Evolutionary conservation across 257 asterid species (phyloP), one percentile per base, ranked within the genome.

Genomic region (Thymus mandschuricus): DNA sequence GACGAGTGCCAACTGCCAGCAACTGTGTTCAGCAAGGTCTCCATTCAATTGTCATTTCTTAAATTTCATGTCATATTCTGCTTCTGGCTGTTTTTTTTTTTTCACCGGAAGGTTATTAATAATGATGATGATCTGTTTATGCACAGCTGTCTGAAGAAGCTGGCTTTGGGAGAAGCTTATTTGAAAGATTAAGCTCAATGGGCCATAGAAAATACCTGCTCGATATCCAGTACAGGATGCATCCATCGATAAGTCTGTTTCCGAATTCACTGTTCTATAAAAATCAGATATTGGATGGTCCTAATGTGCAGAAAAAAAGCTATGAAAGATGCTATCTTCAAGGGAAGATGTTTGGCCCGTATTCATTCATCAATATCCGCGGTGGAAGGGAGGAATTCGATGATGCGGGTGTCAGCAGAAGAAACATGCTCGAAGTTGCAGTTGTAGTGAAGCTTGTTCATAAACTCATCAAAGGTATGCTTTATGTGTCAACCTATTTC

Each of bases 341-440:
- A 8, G 93, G 86, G 50, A 73, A 41, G 29, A 85, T 81, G 79
- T 89, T 80, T 69, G 91, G 96, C 56, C 88, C 93, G 1, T 89
- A 86, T 75, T 85, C 91, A 0, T 87, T 89, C 64, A 89, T 89
- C 9, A 79, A 83, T 72, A 70, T 89, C 45, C 65, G 50, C 15
- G 82, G 62, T 13, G 91, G 87, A 30, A 76, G 33, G 71, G 93
- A 89, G 74, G 91, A 89, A 66, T 3, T 58, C 12, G 89, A 84
- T 65, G 85, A 72, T 49, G 69, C 41, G 30, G 80, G 86, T 6
- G 80, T 65, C 44, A 89, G 91, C 31, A 44, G 15, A 51, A 81
- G 84, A 80, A 89, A 89, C 73, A 57, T 82, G 86, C 88, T 87
- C 58, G 96, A 89, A 77, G 95, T 82, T 4, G 92, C 92, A 4